phyloP scores from a whole-genome alignment of 2,329 filamentous ascomycete species.

The Pyricularia pennisetigena region DNA sequence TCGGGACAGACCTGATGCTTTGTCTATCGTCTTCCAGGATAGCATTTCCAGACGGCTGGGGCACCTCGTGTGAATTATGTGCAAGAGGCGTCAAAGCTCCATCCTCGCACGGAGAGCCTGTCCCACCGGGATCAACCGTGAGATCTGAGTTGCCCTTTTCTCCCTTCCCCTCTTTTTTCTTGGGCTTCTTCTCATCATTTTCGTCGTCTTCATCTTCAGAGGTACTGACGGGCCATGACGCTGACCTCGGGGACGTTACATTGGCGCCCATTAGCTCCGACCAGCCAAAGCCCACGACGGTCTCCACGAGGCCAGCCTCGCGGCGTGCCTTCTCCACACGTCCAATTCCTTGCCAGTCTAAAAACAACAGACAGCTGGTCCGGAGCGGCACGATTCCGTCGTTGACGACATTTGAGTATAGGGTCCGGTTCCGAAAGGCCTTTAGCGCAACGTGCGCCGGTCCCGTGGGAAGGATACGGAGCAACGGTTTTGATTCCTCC shows the following conservation, averaged over 20 bases:
- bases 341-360: conserved; percentile 91
- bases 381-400: conserved; percentile 92
- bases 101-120: neutral
- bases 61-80: conserved; percentile 40
- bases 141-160: neutral
- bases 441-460: conserved; percentile 80
- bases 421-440: conserved; percentile 81
- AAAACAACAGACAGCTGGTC: conserved; percentile 90
- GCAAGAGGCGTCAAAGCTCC: conserved; percentile 15
- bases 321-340: conserved; percentile 89
- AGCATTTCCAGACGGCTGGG: conserved; percentile 57
- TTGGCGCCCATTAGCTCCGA: conserved; percentile 77
- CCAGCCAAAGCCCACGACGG: conserved; percentile 89
- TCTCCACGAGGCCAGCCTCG: conserved; percentile 87
- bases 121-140: neutral
- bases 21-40: conserved; percentile 57
- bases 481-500: conserved; percentile 76
- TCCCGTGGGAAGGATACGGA: conserved; percentile 83
- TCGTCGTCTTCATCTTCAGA: conserved; percentile 18
- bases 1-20: conserved; percentile 38
- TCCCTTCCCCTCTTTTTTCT: neutral
- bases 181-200: neutral
- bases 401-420: conserved; percentile 97
- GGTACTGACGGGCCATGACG: conserved; percentile 21
- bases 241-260: conserved; percentile 34